Evolutionary conservation across 495 filamentous ascomycete genomes (phyloP), one percentile per base, ranked within the genome.

Genomic region (Penicillium turbatum): DNA sequence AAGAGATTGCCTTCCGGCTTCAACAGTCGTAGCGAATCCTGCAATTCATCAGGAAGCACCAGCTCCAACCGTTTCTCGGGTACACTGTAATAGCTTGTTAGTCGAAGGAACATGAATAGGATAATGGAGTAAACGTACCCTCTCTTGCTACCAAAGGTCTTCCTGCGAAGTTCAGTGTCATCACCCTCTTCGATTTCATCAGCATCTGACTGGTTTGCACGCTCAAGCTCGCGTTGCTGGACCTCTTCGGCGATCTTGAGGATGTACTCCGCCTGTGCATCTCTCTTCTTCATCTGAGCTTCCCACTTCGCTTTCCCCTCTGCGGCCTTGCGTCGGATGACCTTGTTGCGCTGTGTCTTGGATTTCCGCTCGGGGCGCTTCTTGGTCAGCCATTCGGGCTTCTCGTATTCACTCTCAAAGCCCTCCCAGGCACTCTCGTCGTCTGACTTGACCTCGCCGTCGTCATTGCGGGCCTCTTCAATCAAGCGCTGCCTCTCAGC

Each of bases 1-100:
- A 97, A 75, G 34, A 97, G 73, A 61, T 96, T 95, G 15, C 93
- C 93, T 70, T 98, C 92, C 2, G 93, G 93, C 72, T 95, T 97
- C 47, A 98, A 77, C 12, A 86, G 72, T 43, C 93, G 79, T 30
- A 98, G 73, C 5, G 90, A 96, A 53, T 98, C 93, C 63, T 92
- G 87, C 37, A 98, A 77, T 69, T 98, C 93, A 60, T 97, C 92
- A 3, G 90, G 89, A 26, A 98, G 78, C 5, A 96, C 90, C 38
- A 98, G 71, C 63, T 98, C 93, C 38, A 97, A 75, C 6, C 83
- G 82, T 58, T 86, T 86, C 60, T 91, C 83, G 0, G 91, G 90
- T 12, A 92, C 64, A 57, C 82, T 88, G 50, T 29, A 21, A 50
- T 27, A 19, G 8, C 13, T 45, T 34, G 56, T 77, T 56, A 72